phyloP scores from a whole-genome alignment of 1,139 yeast genomes.

The Chernovozyma sophiae-reginae region DNA sequence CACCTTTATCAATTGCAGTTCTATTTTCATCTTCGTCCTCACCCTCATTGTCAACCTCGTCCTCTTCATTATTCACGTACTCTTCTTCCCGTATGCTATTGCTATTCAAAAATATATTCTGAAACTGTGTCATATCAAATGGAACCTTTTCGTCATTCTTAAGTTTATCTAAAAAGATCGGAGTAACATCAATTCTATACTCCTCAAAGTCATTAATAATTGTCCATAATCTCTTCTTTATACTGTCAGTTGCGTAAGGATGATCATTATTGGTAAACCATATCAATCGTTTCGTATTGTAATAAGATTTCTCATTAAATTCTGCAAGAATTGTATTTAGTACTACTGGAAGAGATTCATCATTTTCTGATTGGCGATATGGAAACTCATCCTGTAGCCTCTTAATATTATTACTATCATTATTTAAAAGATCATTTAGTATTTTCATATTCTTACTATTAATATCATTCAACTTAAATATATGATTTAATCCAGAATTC shows the following conservation, averaged over 20 bases:
- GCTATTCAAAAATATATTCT: conserved; percentile 47
- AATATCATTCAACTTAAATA: conserved; percentile 34
- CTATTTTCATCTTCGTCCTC: not conserved
- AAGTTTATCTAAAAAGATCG: conserved; percentile 52
- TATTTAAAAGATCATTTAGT: conserved; percentile 30
- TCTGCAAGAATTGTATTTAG: conserved; percentile 32
- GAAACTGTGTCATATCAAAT: conserved; percentile 53
- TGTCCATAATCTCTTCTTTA: conserved; percentile 46
- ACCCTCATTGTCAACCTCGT: too few relatives aligned
- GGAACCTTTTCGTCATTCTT: conserved; percentile 12
- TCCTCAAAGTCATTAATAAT: conserved; percentile 59
- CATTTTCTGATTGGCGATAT: conserved; percentile 29
- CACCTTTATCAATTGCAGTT: conserved; percentile 5
- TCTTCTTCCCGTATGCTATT: conserved; percentile 1
- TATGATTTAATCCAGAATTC: conserved; percentile 24
- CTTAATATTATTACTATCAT: conserved; percentile 20
- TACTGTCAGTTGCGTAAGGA: conserved; percentile 26
- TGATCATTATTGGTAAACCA: conserved; percentile 43
- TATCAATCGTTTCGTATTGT: conserved; percentile 33
- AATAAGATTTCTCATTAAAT: conserved; percentile 26
- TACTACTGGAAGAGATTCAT: conserved; percentile 29
- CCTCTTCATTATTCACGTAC: too few relatives aligned
- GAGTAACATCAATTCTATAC: conserved; percentile 50
- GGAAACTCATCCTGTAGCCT: conserved; percentile 15
- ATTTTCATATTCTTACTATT: conserved; percentile 39